These are phyloP conservation scores for Alnus glutinosa DNA, from an alignment of 306 rosid genomes.

Conservation along the genomic window DNA sequence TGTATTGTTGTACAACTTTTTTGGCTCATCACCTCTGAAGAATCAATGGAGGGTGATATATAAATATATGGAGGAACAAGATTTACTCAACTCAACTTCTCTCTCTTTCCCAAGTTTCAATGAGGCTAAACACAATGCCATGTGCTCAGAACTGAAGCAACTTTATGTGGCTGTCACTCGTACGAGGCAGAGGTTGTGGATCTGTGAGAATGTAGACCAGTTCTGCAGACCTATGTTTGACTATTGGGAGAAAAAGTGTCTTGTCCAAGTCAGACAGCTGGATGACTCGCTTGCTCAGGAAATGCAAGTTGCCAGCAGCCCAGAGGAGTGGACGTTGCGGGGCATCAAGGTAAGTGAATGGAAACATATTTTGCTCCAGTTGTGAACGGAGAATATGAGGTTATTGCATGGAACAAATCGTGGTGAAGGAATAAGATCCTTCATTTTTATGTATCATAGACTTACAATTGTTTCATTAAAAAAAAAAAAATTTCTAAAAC, in stretches of 20 bases:
- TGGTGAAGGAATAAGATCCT: neutral
- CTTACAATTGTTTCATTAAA: neutral
- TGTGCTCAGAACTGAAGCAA: slow-evolving; percentile 77
- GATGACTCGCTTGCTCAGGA: slow-evolving; percentile 73
- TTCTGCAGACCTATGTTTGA: slow-evolving; percentile 60
- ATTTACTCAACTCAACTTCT: no score
- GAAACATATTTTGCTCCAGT: neutral
- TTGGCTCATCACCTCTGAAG: no score
- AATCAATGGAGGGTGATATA: no score
- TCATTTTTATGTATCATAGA: neutral
- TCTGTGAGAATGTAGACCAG: slow-evolving; percentile 52
- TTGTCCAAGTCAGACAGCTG: slow-evolving; percentile 61
- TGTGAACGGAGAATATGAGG: neutral
- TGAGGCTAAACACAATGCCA: slow-evolving; percentile 57
- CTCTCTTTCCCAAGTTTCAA: slow-evolving; percentile 37
- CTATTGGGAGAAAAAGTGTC: slow-evolving; percentile 62
- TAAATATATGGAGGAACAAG: no score
- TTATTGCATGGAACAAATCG: neutral
- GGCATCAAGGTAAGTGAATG: slow-evolving; percentile 56
- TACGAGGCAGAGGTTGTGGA: slow-evolving; percentile 78
- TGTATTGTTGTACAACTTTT: no score
- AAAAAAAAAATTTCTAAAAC: neutral
- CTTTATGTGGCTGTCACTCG: slow-evolving; percentile 78
- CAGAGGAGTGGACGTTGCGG: slow-evolving; percentile 78
- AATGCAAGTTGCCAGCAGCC: slow-evolving; percentile 73